A percentile compares a stretch with the other conserved stretches of the same genome.
phyloP scores from a whole-genome alignment of 2,329 filamentous ascomycete genomes.

The Neofusicoccum laricinum region DNA sequence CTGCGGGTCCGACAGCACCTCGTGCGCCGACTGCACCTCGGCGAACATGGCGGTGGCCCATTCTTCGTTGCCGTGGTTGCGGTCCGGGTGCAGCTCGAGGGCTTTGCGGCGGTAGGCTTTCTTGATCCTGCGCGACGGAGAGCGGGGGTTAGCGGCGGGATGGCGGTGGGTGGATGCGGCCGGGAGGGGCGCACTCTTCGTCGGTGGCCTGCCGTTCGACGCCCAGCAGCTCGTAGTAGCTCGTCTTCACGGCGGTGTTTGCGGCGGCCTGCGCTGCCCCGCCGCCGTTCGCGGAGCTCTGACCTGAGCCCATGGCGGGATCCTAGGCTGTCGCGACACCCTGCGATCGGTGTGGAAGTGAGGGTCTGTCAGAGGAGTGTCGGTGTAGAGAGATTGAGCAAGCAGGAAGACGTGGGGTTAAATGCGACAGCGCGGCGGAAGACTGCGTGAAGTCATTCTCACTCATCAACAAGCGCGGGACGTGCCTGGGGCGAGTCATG shows the following conservation, averaged over 20 bases:
- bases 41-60: conserved; percentile 82
- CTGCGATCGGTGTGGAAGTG: neutral
- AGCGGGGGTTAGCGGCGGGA: neutral
- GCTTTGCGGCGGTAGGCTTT: conserved; percentile 90
- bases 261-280: conserved; percentile 20
- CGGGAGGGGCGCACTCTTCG: conserved; percentile 63
- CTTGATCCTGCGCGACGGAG: conserved; percentile 64
- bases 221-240: conserved; percentile 82
- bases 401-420: too few relatives aligned
- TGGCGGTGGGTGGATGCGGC: neutral
- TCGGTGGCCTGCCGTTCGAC: conserved; percentile 71
- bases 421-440: too few relatives aligned
- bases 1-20: conserved; percentile 92
- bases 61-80: conserved; percentile 84
- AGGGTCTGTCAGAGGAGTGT: neutral
- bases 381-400: neutral
- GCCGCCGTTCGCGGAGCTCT: conserved; percentile 38
- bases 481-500: neutral
- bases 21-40: conserved; percentile 88
- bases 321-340: neutral
- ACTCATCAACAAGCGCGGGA: too few relatives aligned
- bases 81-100: conserved; percentile 90
- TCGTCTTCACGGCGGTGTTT: conserved; percentile 57
- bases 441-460: neutral
- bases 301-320: conserved; percentile 44